phyloP scores from a whole-genome alignment of 768 basidiomycete genomes.

The Rhizopogon sp. region DNA sequence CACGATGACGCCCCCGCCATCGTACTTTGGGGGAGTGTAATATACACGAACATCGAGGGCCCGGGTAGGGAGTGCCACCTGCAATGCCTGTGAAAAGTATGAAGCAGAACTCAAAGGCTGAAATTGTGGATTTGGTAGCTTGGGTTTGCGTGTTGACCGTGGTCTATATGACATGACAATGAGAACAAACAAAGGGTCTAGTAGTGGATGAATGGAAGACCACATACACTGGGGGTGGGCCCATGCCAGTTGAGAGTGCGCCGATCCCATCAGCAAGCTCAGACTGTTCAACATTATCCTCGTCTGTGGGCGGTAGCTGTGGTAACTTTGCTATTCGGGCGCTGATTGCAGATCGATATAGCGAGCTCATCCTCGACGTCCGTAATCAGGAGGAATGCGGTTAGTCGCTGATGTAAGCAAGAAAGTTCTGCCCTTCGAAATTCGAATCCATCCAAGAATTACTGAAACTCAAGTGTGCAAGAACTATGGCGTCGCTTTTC shows the following conservation, averaged over 20 bases:
- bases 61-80: constrained; percentile 61
- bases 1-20: constrained; percentile 62
- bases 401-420: too few relatives aligned
- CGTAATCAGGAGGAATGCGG: background rate
- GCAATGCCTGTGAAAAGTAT: constrained; percentile 77
- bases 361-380: constrained; percentile 49
- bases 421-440: too few relatives aligned
- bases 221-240: constrained; percentile 58
- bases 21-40: constrained; percentile 62
- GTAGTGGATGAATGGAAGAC: constrained; percentile 4
- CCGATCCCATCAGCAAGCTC: constrained; percentile 59
- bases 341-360: constrained; percentile 74
- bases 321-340: constrained; percentile 77
- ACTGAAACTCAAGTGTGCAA: background rate
- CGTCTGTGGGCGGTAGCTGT: constrained; percentile 36
- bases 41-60: constrained; percentile 75
- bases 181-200: constrained; percentile 11
- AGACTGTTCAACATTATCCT: constrained; percentile 41
- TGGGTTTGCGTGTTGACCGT: constrained; percentile 25
- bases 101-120: constrained; percentile 71
- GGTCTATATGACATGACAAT: constrained; percentile 1
- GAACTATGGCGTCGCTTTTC: constrained; percentile 9
- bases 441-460: too few relatives aligned
- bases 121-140: constrained; percentile 54
- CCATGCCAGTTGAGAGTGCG: constrained; percentile 54